Percentiles rank a stretch among this genome's conserved stretches.
Evolutionary conservation across 2,329 filamentous ascomycete genomes (phyloP).

Genomic region (Apiospora hydei): DNA sequence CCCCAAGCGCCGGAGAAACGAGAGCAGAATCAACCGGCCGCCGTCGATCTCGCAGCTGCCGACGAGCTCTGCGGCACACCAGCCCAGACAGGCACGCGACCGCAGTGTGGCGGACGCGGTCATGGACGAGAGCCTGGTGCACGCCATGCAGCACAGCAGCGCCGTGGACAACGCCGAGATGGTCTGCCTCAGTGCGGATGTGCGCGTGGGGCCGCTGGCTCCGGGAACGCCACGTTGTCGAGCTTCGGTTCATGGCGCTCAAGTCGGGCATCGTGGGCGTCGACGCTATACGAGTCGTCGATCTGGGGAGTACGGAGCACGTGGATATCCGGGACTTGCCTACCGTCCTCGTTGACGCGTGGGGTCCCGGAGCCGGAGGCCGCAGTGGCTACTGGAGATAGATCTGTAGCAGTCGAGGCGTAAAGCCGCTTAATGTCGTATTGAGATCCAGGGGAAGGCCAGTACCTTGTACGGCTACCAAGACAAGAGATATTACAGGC

Average conservation of each 20-base stretch:
- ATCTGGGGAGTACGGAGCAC: constrained; percentile 77
- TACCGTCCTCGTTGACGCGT: constrained; percentile 61
- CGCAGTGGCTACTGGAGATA: not conserved
- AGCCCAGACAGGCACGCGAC: constrained; percentile 32
- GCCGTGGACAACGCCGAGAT: constrained; percentile 70
- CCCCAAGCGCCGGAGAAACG: constrained; percentile 68
- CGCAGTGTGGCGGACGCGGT: constrained; percentile 68
- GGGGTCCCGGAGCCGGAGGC: not conserved
- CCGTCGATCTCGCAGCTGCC: constrained; percentile 59
- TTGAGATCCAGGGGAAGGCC: not conserved
- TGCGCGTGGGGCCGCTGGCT: constrained; percentile 74
- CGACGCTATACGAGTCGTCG: constrained; percentile 76
- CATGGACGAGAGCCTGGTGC: constrained; percentile 74
- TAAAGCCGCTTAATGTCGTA: not conserved
- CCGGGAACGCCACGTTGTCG: constrained; percentile 76
- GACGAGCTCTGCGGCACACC: constrained; percentile 30
- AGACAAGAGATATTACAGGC: not conserved
- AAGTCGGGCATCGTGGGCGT: constrained; percentile 71
- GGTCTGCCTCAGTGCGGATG: constrained; percentile 78
- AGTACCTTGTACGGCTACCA: not conserved
- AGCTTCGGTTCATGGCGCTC: constrained; percentile 75
- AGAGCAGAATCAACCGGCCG: constrained; percentile 59
- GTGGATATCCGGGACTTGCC: constrained; percentile 80
- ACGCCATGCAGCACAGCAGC: constrained; percentile 73
- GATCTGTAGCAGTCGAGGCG: not conserved